A percentile compares a stretch with the other conserved stretches of the same genome.
Evolutionary conservation across 345 rosid species (phyloP).

Genomic region (Diplotaxis tenuifolia): DNA sequence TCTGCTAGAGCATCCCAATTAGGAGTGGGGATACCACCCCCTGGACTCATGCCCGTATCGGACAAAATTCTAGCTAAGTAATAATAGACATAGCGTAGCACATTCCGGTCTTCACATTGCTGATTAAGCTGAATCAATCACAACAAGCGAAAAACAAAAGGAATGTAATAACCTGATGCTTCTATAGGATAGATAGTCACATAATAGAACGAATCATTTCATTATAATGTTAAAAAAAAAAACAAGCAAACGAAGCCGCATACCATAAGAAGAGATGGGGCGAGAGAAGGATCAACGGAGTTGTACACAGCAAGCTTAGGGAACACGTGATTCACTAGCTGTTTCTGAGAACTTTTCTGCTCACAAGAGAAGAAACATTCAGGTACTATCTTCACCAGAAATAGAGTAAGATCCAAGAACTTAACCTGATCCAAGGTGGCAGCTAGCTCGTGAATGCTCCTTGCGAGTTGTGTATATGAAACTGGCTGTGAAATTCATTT

Average conservation of each 20-base stretch:
- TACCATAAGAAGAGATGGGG: constrained; percentile 99
- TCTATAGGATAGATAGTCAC: constrained; percentile 13
- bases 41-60: constrained; percentile 84
- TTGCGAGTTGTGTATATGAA: constrained; percentile 94
- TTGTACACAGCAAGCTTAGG: constrained; percentile 98
- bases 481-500: constrained; percentile 63
- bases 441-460: constrained; percentile 97
- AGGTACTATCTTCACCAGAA: constrained; percentile 5
- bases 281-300: constrained; percentile 96
- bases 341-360: constrained; percentile 93
- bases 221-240: neutral
- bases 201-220: neutral
- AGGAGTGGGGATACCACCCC: constrained; percentile 99
- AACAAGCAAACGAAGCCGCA: constrained; percentile 3
- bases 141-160: constrained; percentile 5
- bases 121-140: constrained; percentile 73
- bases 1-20: constrained; percentile 99
- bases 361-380: constrained; percentile 18
- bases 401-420: constrained; percentile 4
- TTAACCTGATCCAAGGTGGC: constrained; percentile 92
- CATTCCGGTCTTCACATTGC: constrained; percentile 93
- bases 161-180: neutral
- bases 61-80: constrained; percentile 95
- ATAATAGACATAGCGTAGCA: constrained; percentile 93
- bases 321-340: constrained; percentile 84